Percentiles rank a stretch among this genome's conserved stretches.
These are phyloP conservation scores for Neurospora sp. DNA, from an alignment of 495 filamentous ascomycete genomes.

Conservation along the genomic window DNA sequence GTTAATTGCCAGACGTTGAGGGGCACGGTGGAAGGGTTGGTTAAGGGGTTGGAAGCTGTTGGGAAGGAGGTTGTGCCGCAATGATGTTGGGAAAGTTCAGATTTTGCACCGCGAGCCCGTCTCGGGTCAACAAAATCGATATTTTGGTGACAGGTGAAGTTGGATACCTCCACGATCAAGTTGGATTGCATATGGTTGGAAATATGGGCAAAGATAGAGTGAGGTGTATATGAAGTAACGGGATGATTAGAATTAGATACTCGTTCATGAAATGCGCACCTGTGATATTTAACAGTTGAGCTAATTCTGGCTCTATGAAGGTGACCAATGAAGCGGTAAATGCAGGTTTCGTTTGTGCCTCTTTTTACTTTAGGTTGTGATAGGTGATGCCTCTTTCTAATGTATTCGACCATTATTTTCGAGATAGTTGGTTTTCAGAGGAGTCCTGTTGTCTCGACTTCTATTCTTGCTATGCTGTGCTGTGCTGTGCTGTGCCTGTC, in stretches of 20 bases:
- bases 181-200: background rate
- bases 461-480: background rate
- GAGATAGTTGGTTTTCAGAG: background rate
- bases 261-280: background rate
- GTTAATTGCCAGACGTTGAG: constrained; percentile 65
- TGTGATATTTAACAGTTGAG: background rate
- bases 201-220: background rate
- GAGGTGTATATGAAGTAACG: background rate
- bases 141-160: background rate
- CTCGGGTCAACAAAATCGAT: background rate
- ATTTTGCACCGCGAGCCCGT: background rate
- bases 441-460: background rate
- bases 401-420: background rate
- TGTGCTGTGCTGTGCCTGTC: background rate
- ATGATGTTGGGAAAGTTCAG: background rate
- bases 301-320: background rate
- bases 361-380: background rate
- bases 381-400: background rate
- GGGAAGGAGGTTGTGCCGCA: constrained; percentile 36
- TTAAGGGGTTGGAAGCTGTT: constrained; percentile 60
- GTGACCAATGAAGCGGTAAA: background rate
- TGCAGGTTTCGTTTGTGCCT: background rate
- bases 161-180: background rate
- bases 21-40: constrained; percentile 67
- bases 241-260: background rate